Percentiles rank a stretch among this genome's conserved stretches.
These are phyloP conservation scores for Penicillium rolfsii DNA, from an alignment of 2,329 filamentous ascomycete species.

Conservation along the genomic window DNA sequence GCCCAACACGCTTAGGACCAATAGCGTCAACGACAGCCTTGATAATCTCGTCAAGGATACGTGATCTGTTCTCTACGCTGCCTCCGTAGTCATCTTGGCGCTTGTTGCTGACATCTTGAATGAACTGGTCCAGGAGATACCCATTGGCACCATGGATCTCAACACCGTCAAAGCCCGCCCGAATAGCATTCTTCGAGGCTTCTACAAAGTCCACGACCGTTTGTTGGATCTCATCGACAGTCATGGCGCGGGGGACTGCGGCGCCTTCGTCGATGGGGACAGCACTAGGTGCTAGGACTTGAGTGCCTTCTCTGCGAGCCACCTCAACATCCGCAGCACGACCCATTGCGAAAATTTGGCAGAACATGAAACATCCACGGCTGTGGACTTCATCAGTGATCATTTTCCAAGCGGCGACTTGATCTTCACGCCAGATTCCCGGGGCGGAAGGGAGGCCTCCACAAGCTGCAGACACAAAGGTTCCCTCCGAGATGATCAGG, in stretches of 20 bases:
- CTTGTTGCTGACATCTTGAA: slow-evolving; percentile 51
- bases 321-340: slow-evolving; percentile 52
- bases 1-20: slow-evolving; percentile 47
- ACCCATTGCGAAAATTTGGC: slow-evolving; percentile 64
- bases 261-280: slow-evolving; percentile 41
- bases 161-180: slow-evolving; percentile 56
- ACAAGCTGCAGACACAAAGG: slow-evolving; percentile 52
- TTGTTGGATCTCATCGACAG: slow-evolving; percentile 46
- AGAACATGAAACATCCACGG: slow-evolving; percentile 61
- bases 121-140: slow-evolving; percentile 56
- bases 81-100: slow-evolving; percentile 55
- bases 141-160: slow-evolving; percentile 54
- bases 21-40: slow-evolving; percentile 45
- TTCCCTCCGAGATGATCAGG: slow-evolving; percentile 61
- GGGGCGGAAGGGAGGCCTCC: slow-evolving; percentile 57
- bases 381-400: slow-evolving; percentile 65
- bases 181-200: slow-evolving; percentile 55
- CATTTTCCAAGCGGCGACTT: slow-evolving; percentile 61
- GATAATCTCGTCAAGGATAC: slow-evolving; percentile 57
- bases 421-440: slow-evolving; percentile 58
- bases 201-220: slow-evolving; percentile 45
- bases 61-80: slow-evolving; percentile 53
- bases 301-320: slow-evolving; percentile 10
- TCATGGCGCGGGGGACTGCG: slow-evolving; percentile 34
- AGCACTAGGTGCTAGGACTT: slow-evolving; percentile 43